Base-by-base conservation (phyloP, 2,329 filamentous ascomycete genomes). In the Phaeomoniella chlamydospora region DNA sequence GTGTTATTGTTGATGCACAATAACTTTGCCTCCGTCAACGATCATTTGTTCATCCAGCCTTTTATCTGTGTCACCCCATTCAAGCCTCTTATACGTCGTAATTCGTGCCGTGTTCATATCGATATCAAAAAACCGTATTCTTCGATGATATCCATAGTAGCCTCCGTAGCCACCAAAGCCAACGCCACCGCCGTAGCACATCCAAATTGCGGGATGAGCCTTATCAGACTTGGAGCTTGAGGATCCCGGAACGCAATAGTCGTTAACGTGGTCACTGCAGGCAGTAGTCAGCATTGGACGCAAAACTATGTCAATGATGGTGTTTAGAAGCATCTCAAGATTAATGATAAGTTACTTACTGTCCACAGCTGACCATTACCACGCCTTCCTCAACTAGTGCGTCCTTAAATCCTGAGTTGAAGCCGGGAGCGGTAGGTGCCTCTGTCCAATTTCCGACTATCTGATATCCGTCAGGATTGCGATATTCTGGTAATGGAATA, bases 81-180 rank as follows among this genome's bases (percentile, higher is more conserved):
- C 88, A 12, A 93, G 64, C 34, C 90, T 72, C 62, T 94, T 96
- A 72, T 88, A 98, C 0, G 88, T 98, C 34, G 72, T 76, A 46
- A 98, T 87, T 33, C 84, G 74, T 5, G 81, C 88, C 40, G 83
- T 76, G 51, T 93, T 93, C 59, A 87, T 83, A 55, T 98, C 88
- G 35, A 98, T 74, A 48, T 96, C 88, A 53, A 90, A 98, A 31
- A 98, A 71, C 33, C 90, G 73, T 36, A 94, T 70, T 18, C 86
- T 76, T 16, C 90, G 80, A 49, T 87, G 70, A 53, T 81, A 96
- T 3, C 80, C 80, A 30, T 77, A 78, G 53, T 94, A 96, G 4
- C 88, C 87, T 14, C 81, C 90, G 53, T 98, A 98, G 0, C 90
- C 90, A 37, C 90, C 90, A 49, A 98, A 94, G 1, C 90, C 90